A percentile compares a stretch with the other conserved stretches of the same genome.
phyloP scores from a whole-genome alignment of 306 rosid species.

The Geum urbanum region DNA sequence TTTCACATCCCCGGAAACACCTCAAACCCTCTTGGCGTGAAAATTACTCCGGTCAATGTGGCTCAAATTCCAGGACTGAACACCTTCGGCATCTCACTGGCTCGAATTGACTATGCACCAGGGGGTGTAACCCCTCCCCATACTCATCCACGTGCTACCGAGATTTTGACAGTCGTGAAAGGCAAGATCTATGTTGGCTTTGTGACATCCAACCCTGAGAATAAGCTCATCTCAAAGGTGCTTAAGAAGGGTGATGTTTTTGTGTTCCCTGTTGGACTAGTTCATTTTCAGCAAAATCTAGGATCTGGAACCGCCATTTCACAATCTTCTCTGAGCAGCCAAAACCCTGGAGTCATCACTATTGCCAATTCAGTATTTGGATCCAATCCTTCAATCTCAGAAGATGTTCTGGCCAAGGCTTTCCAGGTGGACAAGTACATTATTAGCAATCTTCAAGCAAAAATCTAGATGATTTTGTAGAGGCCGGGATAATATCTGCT shows the following conservation, averaged over 20 bases:
- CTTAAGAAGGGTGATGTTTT: conserved; percentile 26
- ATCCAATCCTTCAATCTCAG: conserved; percentile 15
- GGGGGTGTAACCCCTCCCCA: conserved; percentile 20
- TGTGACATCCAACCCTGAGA: conserved; percentile 24
- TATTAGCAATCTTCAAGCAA: conserved; percentile 14
- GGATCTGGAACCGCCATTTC: conserved; percentile 19
- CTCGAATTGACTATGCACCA: conserved; percentile 21
- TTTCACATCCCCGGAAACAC: conserved; percentile 26
- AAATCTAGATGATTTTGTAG: conserved; percentile 5
- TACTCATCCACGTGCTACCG: conserved; percentile 24
- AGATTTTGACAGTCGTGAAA: conserved; percentile 16
- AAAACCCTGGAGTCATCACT: conserved; percentile 24
- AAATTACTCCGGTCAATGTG: conserved; percentile 14
- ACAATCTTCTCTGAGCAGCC: conserved; percentile 23
- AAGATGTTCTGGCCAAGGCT: conserved; percentile 20
- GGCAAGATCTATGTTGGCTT: conserved; percentile 20
- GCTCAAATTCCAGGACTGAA: conserved; percentile 26
- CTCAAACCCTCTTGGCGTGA: conserved; percentile 15
- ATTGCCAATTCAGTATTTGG: conserved; percentile 21
- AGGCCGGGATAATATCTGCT: not conserved
- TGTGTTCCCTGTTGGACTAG: conserved; percentile 23
- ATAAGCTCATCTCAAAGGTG: conserved; percentile 25
- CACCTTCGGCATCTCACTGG: conserved; percentile 24
- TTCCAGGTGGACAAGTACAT: conserved; percentile 20
- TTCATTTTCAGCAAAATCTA: conserved; percentile 22